A percentile compares a stretch with the other conserved stretches of the same genome.
These are phyloP conservation scores for Lipomyces spencermartinsiae DNA, from an alignment of 805 yeast species.

Conservation along the genomic window DNA sequence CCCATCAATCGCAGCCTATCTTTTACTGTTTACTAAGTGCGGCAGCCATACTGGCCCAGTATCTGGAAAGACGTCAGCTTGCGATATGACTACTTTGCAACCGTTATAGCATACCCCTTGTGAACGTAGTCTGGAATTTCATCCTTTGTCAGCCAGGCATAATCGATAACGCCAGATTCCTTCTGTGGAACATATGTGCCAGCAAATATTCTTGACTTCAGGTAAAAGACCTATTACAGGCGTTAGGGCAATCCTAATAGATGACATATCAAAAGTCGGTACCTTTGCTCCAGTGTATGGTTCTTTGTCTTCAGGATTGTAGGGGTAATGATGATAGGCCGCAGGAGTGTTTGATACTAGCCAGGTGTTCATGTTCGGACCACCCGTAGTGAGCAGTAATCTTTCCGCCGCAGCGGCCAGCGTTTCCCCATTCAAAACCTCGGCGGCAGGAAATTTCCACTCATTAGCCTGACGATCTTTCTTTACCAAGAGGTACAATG, in stretches of 20 bases:
- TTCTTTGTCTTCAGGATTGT: constrained; percentile 39
- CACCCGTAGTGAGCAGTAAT: constrained; percentile 75
- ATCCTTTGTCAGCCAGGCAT: constrained; percentile 83
- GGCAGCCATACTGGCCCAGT: constrained; percentile 2
- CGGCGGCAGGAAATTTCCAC: constrained; percentile 87
- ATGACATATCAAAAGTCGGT: neutral
- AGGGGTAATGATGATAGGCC: constrained; percentile 60
- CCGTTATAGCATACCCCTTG: constrained; percentile 50
- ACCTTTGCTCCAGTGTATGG: constrained; percentile 26
- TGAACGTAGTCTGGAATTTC: constrained; percentile 67
- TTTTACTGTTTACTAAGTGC: neutral
- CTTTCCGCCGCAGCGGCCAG: constrained; percentile 76
- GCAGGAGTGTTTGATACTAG: constrained; percentile 90
- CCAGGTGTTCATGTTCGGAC: constrained; percentile 80
- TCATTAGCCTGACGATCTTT: constrained; percentile 40
- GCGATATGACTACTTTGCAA: neutral
- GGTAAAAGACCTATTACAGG: constrained; percentile 64
- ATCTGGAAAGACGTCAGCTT: neutral
- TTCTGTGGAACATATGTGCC: constrained; percentile 68
- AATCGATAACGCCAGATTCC: constrained; percentile 53
- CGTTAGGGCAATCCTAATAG: neutral
- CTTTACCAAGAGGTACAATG: constrained; percentile 76
- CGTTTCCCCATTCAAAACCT: constrained; percentile 54
- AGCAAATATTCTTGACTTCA: constrained; percentile 87
- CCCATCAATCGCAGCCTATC: neutral